Evolutionary conservation across 805 yeast species (phyloP), one percentile per base, ranked within the genome.

Genomic region (Clavispora phyllophila): DNA sequence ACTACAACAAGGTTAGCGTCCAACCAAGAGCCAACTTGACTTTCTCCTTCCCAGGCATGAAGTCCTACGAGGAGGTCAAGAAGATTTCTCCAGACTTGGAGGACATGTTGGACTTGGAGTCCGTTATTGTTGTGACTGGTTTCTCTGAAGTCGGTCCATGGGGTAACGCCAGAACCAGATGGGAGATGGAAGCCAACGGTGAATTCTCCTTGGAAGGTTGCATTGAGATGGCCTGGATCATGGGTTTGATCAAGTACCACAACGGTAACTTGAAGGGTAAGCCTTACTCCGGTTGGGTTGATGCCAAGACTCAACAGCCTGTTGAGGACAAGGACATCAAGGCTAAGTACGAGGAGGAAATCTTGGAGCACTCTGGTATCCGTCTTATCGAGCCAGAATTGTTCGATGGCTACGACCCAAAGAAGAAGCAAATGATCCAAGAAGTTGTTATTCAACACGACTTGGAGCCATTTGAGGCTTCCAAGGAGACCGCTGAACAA

Each of bases 141-240:
- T 93, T 91, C 73, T 75, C 96, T 50, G 99, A 93, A 72, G 98
- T 93, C 55, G 95, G 97, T 62, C 99, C 99, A 60, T 95, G 97
- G 96, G 99, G 99, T 79, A 89, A 90, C 65, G 72, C 99, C 29
- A 86, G 98, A 78, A 93, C 99, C 44, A 82, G 99, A 77, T 93
- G 99, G 99, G 98, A 93, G 70, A 93, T 93, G 96, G 99, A 93
- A 73, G 87, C 97, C 36, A 54, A 66, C 47, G 99, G 99, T 59
- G 88, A 86, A 62, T 93, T 93, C 70, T 90, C 97, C 9, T 73
- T 93, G 56, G 99, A 93, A 71, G 99, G 99, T 61, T 85, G 96
- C 61, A 84, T 93, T 62, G 99, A 93, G 73, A 90, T 93, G 96
- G 98, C 99, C 39, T 93, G 98, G 97, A 90, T 93, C 57, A 93